These are phyloP conservation scores for Lyophyllum semitale DNA, from an alignment of 768 basidiomycete genomes.

Conservation along the genomic window DNA sequence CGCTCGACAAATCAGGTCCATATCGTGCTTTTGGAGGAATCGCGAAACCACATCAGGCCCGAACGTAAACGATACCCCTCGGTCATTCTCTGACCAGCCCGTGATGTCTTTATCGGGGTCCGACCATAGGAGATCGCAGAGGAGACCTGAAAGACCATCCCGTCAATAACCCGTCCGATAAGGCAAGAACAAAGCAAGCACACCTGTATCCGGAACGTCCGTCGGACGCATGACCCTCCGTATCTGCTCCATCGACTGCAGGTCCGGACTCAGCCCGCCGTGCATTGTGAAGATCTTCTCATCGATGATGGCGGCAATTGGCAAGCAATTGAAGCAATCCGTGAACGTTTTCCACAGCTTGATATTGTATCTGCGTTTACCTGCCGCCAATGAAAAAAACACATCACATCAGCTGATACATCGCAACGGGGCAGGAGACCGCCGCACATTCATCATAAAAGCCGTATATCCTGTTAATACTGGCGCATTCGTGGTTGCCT, in stretches of 20 bases:
- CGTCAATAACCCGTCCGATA: neutral
- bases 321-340: slow-evolving; percentile 99
- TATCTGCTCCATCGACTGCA: slow-evolving; percentile 99
- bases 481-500: slow-evolving; percentile 99
- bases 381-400: slow-evolving; percentile 39
- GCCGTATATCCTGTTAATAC: slow-evolving; percentile 99
- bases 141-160: slow-evolving; percentile 57
- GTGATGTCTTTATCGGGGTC: slow-evolving; percentile 99
- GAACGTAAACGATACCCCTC: slow-evolving; percentile 98
- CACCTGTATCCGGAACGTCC: slow-evolving; percentile 97
- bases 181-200: slow-evolving; percentile 20
- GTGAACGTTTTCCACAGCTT: slow-evolving; percentile 99
- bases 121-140: slow-evolving; percentile 97
- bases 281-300: slow-evolving; percentile 99
- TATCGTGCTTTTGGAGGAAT: slow-evolving; percentile 99
- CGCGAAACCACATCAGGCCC: slow-evolving; percentile 97
- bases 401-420: slow-evolving; percentile 10
- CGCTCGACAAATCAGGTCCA: slow-evolving; percentile 98
- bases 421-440: slow-evolving; percentile 1
- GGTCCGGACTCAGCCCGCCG: slow-evolving; percentile 93
- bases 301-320: slow-evolving; percentile 99
- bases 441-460: slow-evolving; percentile 99
- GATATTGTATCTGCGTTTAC: slow-evolving; percentile 99
- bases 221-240: slow-evolving; percentile 98
- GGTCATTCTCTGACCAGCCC: slow-evolving; percentile 99